Evolutionary conservation across 2,329 filamentous ascomycete species (phyloP), one percentile per base, ranked within the genome.

Genomic region (Exophiala alcalophila): DNA sequence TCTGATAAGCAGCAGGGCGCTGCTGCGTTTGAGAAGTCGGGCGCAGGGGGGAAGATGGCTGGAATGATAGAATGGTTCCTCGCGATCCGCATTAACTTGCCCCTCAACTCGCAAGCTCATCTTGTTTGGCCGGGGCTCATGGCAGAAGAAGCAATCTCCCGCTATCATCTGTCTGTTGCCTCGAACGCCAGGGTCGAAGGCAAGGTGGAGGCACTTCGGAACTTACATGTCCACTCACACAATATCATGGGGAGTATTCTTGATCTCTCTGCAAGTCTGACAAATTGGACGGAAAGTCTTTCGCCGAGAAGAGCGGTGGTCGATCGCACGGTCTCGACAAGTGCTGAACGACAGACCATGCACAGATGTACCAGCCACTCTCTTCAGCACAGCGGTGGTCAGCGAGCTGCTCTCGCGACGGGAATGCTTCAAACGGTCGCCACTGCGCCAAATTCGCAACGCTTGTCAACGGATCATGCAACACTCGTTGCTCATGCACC

Each of bases 221-320:
- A 35, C 31, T 26, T 35, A n/a, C n/a, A 11, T 7, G 28, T 24
- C 5, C 29, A 24, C 2, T 33, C 40, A 8, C 31, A 42, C 18
- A 34, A 19, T 10, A 25, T 34, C n/a, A 28, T 36, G 5, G 40
- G 30, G 11, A 15, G 23, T 10, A 34, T 42, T n/a, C 12, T 42
- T 21, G 31, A 42, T 10, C 24, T 36, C 9, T 42, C 31, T 28
- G 40, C 40, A 5, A 42, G 23, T 24, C 40, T 42, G 19, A 30
- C 40, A 11, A 42, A 42, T 25, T 42, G 31, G 31, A 42, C 30
- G 4, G 40, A 42, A 27, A 27, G 31, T 6, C 27, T 39, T 21
- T 15, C 31, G 16, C n/a, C n/a, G n/a, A n/a, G n/a, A n/a, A n/a
- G n/a, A n/a, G n/a, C n/a, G n/a, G n/a, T n/a, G n/a, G n/a, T n/a